A percentile compares a stretch with the other conserved stretches of the same genome.
These are phyloP conservation scores for Pythium phragmitis DNA, from an alignment of 352 stramenopile species.

Conservation along the genomic window DNA sequence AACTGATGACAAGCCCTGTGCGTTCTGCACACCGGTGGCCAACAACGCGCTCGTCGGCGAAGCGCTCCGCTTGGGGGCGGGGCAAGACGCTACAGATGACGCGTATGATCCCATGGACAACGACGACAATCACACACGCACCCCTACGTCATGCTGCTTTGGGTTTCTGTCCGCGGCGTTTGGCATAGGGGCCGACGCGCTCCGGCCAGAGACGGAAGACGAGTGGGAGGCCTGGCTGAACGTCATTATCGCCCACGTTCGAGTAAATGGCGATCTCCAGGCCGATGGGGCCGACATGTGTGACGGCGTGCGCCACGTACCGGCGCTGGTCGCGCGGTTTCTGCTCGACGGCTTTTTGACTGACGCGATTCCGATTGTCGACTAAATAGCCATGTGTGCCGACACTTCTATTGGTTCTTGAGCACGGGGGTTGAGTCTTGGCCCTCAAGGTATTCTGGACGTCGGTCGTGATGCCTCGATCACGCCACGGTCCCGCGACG, in stretches of 20 bases:
- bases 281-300: neutral
- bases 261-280: neutral
- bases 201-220: slow-evolving; percentile 3
- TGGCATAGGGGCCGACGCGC: neutral
- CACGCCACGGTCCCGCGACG: slow-evolving; percentile 28
- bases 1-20: neutral
- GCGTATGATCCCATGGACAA: neutral
- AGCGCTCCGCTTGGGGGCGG: neutral
- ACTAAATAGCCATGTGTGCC: neutral
- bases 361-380: slow-evolving; percentile 7
- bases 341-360: slow-evolving; percentile 14
- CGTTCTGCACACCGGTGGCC: slow-evolving; percentile 6
- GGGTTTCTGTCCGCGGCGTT: slow-evolving; percentile 3
- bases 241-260: slow-evolving; percentile 4
- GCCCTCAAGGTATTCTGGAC: too few relatives aligned
- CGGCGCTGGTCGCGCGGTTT: slow-evolving; percentile 18
- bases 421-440: too few relatives aligned
- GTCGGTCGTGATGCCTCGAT: slow-evolving; percentile 7
- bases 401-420: too few relatives aligned
- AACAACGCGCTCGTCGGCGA: slow-evolving; percentile 1
- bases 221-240: slow-evolving; percentile 26
- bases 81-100: neutral
- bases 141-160: neutral
- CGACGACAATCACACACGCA: too few relatives aligned
- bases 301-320: slow-evolving; percentile 8